Conservation (phyloP, 2,329 filamentous ascomycete species). For the Colletotrichum magnum region DNA sequence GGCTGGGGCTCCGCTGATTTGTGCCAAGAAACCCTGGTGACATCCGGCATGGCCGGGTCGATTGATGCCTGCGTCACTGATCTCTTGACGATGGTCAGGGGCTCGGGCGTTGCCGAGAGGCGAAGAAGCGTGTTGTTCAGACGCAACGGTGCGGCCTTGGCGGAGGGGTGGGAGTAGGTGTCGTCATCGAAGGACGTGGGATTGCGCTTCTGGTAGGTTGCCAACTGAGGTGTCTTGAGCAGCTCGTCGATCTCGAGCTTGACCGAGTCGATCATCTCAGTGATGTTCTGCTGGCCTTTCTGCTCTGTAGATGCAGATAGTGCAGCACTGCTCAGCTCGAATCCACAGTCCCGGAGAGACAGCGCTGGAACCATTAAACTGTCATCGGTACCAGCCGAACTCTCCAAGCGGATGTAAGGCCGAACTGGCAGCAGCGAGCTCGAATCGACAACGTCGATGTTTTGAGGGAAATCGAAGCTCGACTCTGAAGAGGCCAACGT, state of each 20-base stretch:
- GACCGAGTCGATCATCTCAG: neutral
- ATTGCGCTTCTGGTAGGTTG: neutral
- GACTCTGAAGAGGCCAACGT: too few species aligned
- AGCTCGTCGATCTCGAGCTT: neutral
- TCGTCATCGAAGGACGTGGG: neutral
- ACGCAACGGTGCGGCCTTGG: neutral
- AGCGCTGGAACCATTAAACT: neutral
- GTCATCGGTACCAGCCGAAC: neutral
- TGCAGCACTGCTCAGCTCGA: neutral
- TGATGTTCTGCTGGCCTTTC: neutral
- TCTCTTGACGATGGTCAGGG: neutral
- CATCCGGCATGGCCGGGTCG: neutral
- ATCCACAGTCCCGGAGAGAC: neutral
- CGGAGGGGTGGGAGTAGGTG: neutral
- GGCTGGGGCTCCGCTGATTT: neutral
- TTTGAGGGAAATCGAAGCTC: too few species aligned
- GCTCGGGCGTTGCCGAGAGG: neutral
- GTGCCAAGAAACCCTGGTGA: neutral
- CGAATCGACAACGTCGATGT: too few species aligned
- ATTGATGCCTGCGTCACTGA: neutral
- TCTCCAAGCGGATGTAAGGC: neutral
- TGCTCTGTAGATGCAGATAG: neutral
- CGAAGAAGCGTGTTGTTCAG: neutral
- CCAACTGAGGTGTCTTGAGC: neutral
- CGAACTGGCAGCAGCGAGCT: neutral